These are phyloP conservation scores for Ganoderma resinaceum DNA, from an alignment of 1,284 basidiomycete genomes.

Conservation along the genomic window DNA sequence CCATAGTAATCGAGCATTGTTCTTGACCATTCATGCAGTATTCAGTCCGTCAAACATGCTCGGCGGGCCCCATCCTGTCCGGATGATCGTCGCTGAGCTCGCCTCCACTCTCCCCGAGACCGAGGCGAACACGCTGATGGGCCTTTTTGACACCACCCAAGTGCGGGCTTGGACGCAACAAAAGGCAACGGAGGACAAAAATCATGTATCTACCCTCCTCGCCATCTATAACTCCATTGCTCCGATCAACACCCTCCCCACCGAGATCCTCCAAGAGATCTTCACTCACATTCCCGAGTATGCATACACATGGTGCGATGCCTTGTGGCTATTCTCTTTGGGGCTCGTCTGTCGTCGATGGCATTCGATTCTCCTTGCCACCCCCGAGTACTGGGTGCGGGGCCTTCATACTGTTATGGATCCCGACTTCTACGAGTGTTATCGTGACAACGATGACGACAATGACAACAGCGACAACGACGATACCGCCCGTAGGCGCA, in stretches of 20 bases:
- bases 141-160: background rate
- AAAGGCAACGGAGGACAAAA: background rate
- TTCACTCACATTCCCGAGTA: background rate
- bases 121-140: background rate
- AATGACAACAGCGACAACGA: background rate
- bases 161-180: background rate
- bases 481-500: background rate
- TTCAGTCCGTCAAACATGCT: too few relatives aligned
- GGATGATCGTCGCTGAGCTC: too few relatives aligned
- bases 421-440: background rate
- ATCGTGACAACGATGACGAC: too few relatives aligned
- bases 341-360: conserved; percentile 9
- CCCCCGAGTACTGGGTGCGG: background rate
- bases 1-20: too few relatives aligned
- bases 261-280: conserved; percentile 4
- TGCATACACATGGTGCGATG: background rate
- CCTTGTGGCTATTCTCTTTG: background rate
- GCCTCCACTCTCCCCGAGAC: background rate
- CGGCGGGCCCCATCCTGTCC: too few relatives aligned
- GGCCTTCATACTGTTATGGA: background rate
- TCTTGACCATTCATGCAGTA: too few relatives aligned
- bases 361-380: conserved; percentile 2
- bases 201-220: background rate
- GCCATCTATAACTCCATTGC: background rate
- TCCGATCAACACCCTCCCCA: background rate